Evolutionary conservation across 208 protist species (phyloP).

Genomic region (Wallacemonas sp.): DNA sequence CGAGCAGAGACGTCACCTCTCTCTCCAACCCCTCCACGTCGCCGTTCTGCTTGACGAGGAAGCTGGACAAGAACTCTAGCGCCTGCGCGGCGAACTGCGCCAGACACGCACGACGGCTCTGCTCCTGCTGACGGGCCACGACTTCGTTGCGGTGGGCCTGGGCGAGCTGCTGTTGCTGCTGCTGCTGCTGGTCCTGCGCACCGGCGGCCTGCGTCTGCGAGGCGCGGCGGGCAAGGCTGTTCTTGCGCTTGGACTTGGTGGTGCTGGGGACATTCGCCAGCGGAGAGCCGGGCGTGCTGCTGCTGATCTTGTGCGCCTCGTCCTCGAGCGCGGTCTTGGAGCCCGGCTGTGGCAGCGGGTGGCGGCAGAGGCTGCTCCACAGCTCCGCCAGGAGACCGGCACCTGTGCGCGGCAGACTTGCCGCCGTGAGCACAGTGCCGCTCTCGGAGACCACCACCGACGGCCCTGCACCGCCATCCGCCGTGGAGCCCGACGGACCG

Average conservation of each 20-base stretch:
- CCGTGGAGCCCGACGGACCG: neutral
- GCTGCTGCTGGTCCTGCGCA: neutral
- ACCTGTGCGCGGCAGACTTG: conserved; percentile 1
- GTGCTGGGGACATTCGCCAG: neutral
- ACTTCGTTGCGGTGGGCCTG: neutral
- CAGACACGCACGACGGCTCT: neutral
- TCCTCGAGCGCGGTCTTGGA: conserved; percentile 5
- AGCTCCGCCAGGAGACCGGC: conserved; percentile 4
- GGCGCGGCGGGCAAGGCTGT: neutral
- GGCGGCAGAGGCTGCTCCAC: conserved; percentile 5
- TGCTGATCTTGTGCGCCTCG: neutral
- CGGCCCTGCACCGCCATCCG: neutral
- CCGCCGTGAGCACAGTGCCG: conserved; percentile 2
- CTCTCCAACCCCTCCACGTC: neutral
- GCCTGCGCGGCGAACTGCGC: conserved; percentile 12
- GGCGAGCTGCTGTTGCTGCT: neutral
- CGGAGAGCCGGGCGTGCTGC: conserved; percentile 3
- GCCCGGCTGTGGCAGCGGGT: conserved; percentile 5
- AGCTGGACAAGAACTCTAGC: neutral
- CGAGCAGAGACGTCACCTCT: neutral
- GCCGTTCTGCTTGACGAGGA: conserved; percentile 7
- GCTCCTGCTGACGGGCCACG: neutral
- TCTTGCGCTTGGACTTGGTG: conserved; percentile 11
- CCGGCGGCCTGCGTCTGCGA: neutral
- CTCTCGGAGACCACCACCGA: conserved; percentile 11